phyloP scores from a whole-genome alignment of 345 rosid genomes.

The Kernera saxatilis region DNA sequence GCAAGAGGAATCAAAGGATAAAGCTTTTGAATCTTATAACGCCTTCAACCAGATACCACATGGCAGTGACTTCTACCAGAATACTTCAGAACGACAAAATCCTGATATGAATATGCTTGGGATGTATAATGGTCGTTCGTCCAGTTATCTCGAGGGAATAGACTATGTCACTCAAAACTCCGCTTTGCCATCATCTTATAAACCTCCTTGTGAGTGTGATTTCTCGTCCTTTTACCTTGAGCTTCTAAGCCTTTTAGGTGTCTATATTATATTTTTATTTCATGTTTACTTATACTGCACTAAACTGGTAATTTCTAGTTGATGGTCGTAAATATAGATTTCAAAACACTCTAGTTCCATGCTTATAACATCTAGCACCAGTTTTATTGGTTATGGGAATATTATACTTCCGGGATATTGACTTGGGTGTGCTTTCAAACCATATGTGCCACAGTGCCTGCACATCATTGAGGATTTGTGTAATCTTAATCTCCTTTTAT shows the following conservation, averaged over 20 bases:
- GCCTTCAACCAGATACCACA: slow-evolving; percentile 35
- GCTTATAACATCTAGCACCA: neutral
- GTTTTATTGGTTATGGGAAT: neutral
- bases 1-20: slow-evolving; percentile 55
- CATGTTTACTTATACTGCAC: neutral
- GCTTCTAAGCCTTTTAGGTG: slow-evolving; percentile 5
- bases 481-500: neutral
- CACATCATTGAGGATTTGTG: neutral
- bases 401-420: neutral
- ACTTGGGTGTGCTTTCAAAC: neutral
- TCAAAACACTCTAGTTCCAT: neutral
- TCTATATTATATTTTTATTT: neutral
- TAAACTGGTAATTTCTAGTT: neutral
- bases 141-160: slow-evolving; percentile 42
- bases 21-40: slow-evolving; percentile 35
- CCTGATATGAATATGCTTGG: slow-evolving; percentile 41
- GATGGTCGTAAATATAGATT: neutral
- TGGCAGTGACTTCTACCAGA: slow-evolving; percentile 33
- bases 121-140: slow-evolving; percentile 43
- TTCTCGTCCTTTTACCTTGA: neutral
- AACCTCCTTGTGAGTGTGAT: slow-evolving; percentile 51
- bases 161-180: slow-evolving; percentile 36
- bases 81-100: slow-evolving; percentile 40
- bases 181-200: slow-evolving; percentile 42
- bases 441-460: neutral